phyloP scores from a whole-genome alignment of 805 yeast species.

The Pachysolen tannophilus region DNA sequence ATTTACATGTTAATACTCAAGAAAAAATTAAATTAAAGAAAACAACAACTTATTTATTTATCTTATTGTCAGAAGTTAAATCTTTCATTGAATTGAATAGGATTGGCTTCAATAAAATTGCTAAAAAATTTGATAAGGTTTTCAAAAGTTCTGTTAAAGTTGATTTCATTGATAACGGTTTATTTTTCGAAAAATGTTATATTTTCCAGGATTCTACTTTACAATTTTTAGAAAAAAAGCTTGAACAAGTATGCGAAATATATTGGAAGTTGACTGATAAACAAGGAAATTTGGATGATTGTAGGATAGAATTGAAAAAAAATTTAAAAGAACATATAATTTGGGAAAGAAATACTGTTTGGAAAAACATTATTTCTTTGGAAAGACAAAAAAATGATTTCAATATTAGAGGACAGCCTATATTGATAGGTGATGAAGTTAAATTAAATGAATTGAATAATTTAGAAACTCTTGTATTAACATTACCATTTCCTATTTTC shows the following conservation, averaged over 20 bases:
- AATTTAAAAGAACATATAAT: constrained; percentile 48
- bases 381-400: constrained; percentile 22
- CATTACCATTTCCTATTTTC: constrained; percentile 22
- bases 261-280: constrained; percentile 22
- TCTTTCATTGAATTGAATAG: constrained; percentile 43
- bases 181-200: constrained; percentile 32
- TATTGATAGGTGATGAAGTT: constrained; percentile 25
- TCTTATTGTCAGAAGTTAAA: constrained; percentile 39
- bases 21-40: constrained; percentile 39
- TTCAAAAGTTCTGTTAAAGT: constrained; percentile 34
- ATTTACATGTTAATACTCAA: constrained; percentile 41
- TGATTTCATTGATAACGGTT: constrained; percentile 26
- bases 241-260: constrained; percentile 21
- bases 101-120: constrained; percentile 45
- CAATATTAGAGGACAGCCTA: constrained; percentile 26
- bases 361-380: constrained; percentile 49
- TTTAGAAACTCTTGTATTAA: constrained; percentile 23
- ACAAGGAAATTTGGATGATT: constrained; percentile 26
- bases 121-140: constrained; percentile 46
- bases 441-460: constrained; percentile 22
- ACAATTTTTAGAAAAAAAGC: constrained; percentile 18
- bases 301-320: constrained; percentile 47
- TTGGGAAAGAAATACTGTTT: constrained; percentile 48
- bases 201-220: constrained; percentile 26
- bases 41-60: constrained; percentile 34